A percentile compares a stretch with the other conserved stretches of the same genome.
Conservation (phyloP, 2,329 filamentous ascomycete genomes). For the Cadophora malorum region DNA sequence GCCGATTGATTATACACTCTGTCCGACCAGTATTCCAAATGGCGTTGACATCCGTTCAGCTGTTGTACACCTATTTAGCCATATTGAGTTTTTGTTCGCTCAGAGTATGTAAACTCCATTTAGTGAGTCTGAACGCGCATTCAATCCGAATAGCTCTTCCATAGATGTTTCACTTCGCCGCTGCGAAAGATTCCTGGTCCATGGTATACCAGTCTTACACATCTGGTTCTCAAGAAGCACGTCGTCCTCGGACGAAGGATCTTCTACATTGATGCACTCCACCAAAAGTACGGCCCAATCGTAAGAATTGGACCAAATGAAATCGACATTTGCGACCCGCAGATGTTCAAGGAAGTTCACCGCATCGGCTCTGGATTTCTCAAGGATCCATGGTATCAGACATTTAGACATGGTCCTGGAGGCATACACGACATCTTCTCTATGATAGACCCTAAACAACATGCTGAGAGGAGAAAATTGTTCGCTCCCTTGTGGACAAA, state of each 20-base stretch:
- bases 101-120: no score
- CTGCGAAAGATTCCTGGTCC: background rate
- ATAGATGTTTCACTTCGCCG: no score
- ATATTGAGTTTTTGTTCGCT: no score
- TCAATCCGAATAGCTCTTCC: no score
- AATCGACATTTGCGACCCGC: conserved; percentile 49
- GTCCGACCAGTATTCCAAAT: no score
- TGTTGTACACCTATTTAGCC: no score
- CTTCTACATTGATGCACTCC: background rate
- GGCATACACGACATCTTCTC: conserved; percentile 45
- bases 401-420: conserved; percentile 37
- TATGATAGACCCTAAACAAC: conserved; percentile 48
- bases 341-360: conserved; percentile 46
- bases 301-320: conserved; percentile 46
- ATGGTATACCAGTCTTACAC: background rate
- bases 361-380: conserved; percentile 44
- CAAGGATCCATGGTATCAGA: conserved; percentile 47
- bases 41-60: no score
- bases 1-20: no score
- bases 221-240: background rate
- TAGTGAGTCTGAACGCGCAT: no score
- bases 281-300: background rate
- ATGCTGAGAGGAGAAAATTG: conserved; percentile 51
- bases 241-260: background rate
- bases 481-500: conserved; percentile 49